Percentiles rank a stretch among this genome's conserved stretches.
phyloP scores from a whole-genome alignment of 306 rosid genomes.

The Leucaena leucocephala region DNA sequence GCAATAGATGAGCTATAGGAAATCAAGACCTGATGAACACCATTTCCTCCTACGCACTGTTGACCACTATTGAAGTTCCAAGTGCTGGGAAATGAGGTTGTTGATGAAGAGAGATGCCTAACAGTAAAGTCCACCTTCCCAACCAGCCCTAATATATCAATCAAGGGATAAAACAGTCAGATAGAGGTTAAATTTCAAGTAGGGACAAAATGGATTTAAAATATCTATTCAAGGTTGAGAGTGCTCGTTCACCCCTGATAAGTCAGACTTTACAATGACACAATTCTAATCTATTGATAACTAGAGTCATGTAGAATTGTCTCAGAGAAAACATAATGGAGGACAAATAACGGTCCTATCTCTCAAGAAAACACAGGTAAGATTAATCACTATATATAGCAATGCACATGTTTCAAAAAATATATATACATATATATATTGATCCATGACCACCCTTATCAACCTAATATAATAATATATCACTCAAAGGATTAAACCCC shows the following conservation, averaged over 20 bases:
- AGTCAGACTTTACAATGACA: background rate
- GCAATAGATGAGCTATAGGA: background rate
- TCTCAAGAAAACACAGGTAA: conserved; percentile 12
- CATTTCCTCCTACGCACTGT: conserved; percentile 59
- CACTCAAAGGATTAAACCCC: conserved; percentile 32
- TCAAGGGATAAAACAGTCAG: conserved; percentile 31
- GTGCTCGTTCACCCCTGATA: background rate
- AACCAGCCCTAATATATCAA: conserved; percentile 59
- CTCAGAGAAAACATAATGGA: background rate
- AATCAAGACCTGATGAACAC: conserved; percentile 59
- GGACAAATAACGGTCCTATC: background rate
- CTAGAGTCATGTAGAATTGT: background rate
- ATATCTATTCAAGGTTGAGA: conserved; percentile 16
- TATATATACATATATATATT: background rate
- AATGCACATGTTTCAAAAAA: background rate
- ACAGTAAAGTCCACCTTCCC: conserved; percentile 97
- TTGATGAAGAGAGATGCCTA: conserved; percentile 89
- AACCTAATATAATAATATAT: conserved; percentile 43
- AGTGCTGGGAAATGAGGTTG: conserved; percentile 61
- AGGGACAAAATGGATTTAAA: conserved; percentile 15
- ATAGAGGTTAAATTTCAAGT: conserved; percentile 6
- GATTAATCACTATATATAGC: background rate
- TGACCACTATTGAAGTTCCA: conserved; percentile 59
- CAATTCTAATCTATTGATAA: background rate
- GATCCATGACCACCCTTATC: background rate